A percentile compares a stretch with the other conserved stretches of the same genome.
Conservation (phyloP, 2,329 filamentous ascomycete genomes). For the Diaporthe sp. region DNA sequence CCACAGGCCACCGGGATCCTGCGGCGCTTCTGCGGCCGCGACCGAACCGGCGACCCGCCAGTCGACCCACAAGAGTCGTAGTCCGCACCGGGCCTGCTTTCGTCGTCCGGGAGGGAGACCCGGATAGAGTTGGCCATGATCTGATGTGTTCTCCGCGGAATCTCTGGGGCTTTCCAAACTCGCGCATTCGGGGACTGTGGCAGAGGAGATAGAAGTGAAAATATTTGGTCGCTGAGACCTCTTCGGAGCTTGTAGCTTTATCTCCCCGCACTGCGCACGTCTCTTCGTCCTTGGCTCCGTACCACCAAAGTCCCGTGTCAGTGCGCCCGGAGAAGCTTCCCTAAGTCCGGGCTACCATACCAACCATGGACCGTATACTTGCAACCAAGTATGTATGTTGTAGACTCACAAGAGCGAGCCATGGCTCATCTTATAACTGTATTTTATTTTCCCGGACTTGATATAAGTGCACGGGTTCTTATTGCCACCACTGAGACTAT, state of each 20-base stretch:
- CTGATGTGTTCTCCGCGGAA: slow-evolving; percentile 24
- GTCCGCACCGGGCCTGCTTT: slow-evolving; percentile 15
- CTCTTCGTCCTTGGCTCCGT: neutral
- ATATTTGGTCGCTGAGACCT: slow-evolving; percentile 19
- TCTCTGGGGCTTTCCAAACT: slow-evolving; percentile 6
- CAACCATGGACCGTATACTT: no score
- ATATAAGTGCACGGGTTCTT: neutral
- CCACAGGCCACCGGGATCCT: slow-evolving; percentile 34
- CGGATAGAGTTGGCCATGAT: slow-evolving; percentile 31
- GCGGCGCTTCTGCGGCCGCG: slow-evolving; percentile 33
- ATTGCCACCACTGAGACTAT: neutral
- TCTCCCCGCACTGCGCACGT: slow-evolving; percentile 30
- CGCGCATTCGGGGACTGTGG: neutral
- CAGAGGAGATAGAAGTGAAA: slow-evolving; percentile 13
- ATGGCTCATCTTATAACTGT: no score
- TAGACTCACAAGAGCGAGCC: neutral
- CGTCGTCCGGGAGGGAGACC: slow-evolving; percentile 30
- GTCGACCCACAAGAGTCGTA: neutral
- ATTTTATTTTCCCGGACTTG: neutral
- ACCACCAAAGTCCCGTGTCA: neutral
- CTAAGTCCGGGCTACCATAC: slow-evolving; percentile 21
- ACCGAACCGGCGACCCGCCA: neutral
- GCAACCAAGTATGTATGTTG: neutral
- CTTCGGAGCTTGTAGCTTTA: neutral
- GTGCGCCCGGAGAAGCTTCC: slow-evolving; percentile 2